Evolutionary conservation across 192 early-diverging fungal species (phyloP).

Genomic region (Hyaloraphidium curvatum): DNA sequence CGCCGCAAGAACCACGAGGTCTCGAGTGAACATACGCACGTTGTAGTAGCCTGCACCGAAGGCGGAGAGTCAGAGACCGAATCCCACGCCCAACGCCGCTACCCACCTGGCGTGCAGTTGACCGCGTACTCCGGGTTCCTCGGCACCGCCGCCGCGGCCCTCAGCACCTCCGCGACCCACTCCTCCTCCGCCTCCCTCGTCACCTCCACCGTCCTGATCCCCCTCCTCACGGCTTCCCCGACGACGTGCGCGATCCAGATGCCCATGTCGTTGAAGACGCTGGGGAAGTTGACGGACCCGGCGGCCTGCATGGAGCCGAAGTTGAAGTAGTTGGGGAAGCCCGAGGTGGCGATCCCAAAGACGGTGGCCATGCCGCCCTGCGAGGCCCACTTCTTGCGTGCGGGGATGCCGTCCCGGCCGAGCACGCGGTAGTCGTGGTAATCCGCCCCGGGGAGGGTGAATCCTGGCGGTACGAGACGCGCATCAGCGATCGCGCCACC

Average conservation of each 20-base stretch:
- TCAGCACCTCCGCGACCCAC: background rate
- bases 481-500: background rate
- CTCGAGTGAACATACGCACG: too few relatives aligned
- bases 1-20: too few relatives aligned
- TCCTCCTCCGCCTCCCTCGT: background rate
- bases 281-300: background rate
- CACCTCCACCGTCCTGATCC: background rate
- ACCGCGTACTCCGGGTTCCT: too few relatives aligned
- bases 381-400: background rate
- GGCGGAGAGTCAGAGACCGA: too few relatives aligned
- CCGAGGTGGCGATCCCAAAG: background rate
- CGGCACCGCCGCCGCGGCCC: too few relatives aligned
- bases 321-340: background rate
- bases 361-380: background rate
- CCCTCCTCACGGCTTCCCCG: background rate
- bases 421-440: background rate
- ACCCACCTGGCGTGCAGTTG: too few relatives aligned
- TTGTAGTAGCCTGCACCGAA: too few relatives aligned
- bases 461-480: background rate
- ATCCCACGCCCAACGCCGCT: too few relatives aligned
- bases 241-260: background rate
- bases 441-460: background rate
- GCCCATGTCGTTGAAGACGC: background rate
- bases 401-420: background rate
- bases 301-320: background rate